Base-by-base conservation (phyloP, 2,329 filamentous ascomycete species). In the Cercospora zeae-maydis region DNA sequence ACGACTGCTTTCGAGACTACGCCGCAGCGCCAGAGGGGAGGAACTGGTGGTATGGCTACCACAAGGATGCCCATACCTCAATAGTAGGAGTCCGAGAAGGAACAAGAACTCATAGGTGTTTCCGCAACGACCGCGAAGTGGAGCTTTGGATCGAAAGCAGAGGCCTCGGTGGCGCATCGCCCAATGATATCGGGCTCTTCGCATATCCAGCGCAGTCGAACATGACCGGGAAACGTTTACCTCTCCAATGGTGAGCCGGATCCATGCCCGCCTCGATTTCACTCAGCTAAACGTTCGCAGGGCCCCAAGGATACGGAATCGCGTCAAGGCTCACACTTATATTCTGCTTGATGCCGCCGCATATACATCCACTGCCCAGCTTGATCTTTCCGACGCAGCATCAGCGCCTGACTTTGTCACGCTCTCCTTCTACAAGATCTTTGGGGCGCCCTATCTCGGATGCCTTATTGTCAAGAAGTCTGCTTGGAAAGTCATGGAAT, bases 381-480 rank as follows among this genome's bases (percentile, higher is more conserved):
- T 97, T 9, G 85, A 96, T 71, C 79, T 97, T 1, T 82, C 85
- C 58, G 78, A 89, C 67, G 71, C 82, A 0, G 78, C 80, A 0
- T 89, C 93, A 1, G 93, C 97, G 0, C 90, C 93, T 0, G 93
- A 97, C 73, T 97, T 97, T 68, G 88, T 86, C 0, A 89, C 91
- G 0, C 73, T 97, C 42, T 96, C 92, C 74, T 87, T 97, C 67
- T 96, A 96, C 80, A 98, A 97, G 75, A 93, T 96, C 14, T 97
- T 97, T 75, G 93, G 93, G 1, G 96, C 96, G 67, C 93, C 93
- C 0, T 91, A 96, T 72, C 80, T 97, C 1, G 93, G 93, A 1
- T 92, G 87, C 1, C 78, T 98, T 62, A 86, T 97, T 31, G 86
- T 97, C 14, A 86, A 89, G 39, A 91, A 90, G 68, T 81, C 84